Evolutionary conservation across 805 yeast genomes (phyloP).

Genomic region (Debaryomyces castellii): DNA sequence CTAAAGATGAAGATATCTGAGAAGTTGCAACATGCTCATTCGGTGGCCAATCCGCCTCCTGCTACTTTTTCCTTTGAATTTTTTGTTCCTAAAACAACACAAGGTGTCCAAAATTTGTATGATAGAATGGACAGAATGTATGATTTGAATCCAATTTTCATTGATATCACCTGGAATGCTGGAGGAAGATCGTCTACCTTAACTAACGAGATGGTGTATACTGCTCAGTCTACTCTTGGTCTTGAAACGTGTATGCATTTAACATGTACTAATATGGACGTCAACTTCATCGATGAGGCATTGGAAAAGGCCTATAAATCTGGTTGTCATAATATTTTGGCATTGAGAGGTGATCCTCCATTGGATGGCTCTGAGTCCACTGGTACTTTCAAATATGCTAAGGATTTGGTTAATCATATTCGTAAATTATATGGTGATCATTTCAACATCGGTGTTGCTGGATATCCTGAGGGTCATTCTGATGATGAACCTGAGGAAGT

Average conservation of each 20-base stretch:
- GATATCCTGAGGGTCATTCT: constrained; percentile 96
- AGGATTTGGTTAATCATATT: constrained; percentile 79
- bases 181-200: constrained; percentile 85
- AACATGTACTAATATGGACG: constrained; percentile 94
- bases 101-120: constrained; percentile 93
- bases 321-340: constrained; percentile 94
- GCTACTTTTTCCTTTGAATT: constrained; percentile 94
- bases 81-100: constrained; percentile 95
- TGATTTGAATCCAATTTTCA: constrained; percentile 83
- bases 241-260: constrained; percentile 97
- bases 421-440: constrained; percentile 77
- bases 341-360: constrained; percentile 95
- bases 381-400: constrained; percentile 87
- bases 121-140: constrained; percentile 98
- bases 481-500: constrained; percentile 63
- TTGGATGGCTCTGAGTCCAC: constrained; percentile 68
- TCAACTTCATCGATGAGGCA: constrained; percentile 78
- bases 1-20: constrained; percentile 39
- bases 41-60: constrained; percentile 38
- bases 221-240: constrained; percentile 86
- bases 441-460: constrained; percentile 95
- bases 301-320: constrained; percentile 79
- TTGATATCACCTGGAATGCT: constrained; percentile 98
- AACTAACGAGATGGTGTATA: constrained; percentile 89
- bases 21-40: constrained; percentile 43